Conservation (phyloP, 257 asterid genomes). For the Solanum paucissectum region DNA sequence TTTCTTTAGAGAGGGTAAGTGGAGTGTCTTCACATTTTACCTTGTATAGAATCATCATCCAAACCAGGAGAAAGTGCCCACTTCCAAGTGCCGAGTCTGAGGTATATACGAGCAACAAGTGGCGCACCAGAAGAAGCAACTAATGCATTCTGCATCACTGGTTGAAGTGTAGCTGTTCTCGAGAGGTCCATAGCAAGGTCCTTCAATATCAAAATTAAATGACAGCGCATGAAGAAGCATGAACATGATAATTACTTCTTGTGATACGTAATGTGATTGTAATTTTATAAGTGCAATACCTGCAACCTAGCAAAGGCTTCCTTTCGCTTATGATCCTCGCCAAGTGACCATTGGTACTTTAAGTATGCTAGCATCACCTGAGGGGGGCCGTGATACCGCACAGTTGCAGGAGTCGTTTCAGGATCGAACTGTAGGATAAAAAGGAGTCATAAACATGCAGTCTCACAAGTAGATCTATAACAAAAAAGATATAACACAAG, state of each 20-base stretch:
- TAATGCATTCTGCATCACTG: conserved; percentile 46
- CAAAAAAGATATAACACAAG: background rate
- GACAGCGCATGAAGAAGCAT: background rate
- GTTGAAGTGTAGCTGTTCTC: conserved; percentile 49
- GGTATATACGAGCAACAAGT: conserved; percentile 81
- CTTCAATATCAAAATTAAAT: conserved; percentile 28
- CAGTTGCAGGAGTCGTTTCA: conserved; percentile 69
- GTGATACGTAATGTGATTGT: background rate
- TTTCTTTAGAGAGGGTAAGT: background rate
- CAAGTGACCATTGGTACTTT: conserved; percentile 97
- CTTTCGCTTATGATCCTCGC: conserved; percentile 90
- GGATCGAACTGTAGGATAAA: conserved; percentile 72
- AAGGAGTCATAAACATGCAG: background rate
- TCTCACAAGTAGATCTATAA: background rate
- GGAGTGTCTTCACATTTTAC: conserved; percentile 16
- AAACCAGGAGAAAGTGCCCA: conserved; percentile 90
- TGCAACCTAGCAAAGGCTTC: conserved; percentile 79
- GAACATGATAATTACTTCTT: background rate
- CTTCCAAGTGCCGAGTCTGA: conserved; percentile 82
- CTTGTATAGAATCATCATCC: conserved; percentile 91
- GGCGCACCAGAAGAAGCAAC: conserved; percentile 55
- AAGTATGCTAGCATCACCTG: conserved; percentile 91
- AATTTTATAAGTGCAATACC: conserved; percentile 33
- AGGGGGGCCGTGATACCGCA: conserved; percentile 85
- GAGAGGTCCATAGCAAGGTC: conserved; percentile 85